phyloP scores from a whole-genome alignment of 2,329 filamentous ascomycete species.

The Diaporthe eres region DNA sequence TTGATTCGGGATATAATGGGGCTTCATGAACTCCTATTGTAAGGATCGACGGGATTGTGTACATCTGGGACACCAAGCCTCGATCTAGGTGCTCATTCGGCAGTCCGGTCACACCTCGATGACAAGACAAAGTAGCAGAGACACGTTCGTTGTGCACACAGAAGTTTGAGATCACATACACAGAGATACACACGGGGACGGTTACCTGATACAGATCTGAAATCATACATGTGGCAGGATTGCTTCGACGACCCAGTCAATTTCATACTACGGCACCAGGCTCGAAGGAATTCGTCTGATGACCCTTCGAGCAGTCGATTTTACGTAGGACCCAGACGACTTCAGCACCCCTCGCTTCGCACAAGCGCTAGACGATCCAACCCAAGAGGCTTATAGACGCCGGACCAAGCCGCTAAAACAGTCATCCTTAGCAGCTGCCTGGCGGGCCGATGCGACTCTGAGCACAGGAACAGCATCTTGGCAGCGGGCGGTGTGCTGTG shows the following conservation, averaged over 20 bases:
- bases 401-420: not conserved
- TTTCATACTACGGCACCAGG: too few species aligned
- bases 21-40: not conserved
- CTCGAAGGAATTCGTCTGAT: not conserved
- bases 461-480: not conserved
- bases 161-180: not conserved
- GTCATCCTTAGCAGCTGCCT: not conserved
- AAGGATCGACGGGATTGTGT: not conserved
- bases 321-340: not conserved
- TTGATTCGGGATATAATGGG: not conserved
- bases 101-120: not conserved
- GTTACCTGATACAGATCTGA: not conserved
- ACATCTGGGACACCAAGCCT: not conserved
- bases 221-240: not conserved
- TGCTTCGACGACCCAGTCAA: too few species aligned
- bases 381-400: not conserved
- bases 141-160: not conserved
- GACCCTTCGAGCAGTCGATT: not conserved
- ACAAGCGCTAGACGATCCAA: not conserved
- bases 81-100: not conserved
- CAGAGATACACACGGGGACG: not conserved
- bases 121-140: not conserved
- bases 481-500: not conserved
- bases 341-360: not conserved
- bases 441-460: not conserved